Base-by-base conservation (phyloP, 306 rosid species). In the Mimosa bimucronata region DNA sequence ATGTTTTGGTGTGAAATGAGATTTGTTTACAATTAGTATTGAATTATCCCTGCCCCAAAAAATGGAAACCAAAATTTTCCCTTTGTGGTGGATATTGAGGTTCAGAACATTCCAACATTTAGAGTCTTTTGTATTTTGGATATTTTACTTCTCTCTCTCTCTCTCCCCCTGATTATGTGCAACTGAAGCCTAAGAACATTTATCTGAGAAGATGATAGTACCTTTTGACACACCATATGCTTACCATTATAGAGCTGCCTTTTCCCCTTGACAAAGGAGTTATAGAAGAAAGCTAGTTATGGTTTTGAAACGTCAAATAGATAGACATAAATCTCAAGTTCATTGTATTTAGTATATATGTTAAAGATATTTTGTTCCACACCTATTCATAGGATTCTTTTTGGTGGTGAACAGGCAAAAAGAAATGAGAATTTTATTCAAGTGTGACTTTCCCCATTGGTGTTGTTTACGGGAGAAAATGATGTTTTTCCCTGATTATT, bases 391-490 rank as follows among this genome's bases (percentile, higher is more conserved):
- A 48, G 66, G 13, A 50, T 48, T 48, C 62, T 46, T 48, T 46
- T 48, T 30, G 31, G 75, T 13, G 62, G 42, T 71, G 11, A 7
- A 53, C 11, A 53, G 12, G 60, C 60, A 53, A 53, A 53, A 53
- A n/a, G 21, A n/a, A 53, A n/a, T 19, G 26, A 53, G 13, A 72
- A 28, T 30, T 25, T 30, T 50, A 50, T 18, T 50, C 15, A 26
- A 45, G 23, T 30, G 19, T 50, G 44, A 71, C 41, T 25, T 26
- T 48, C 38, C 38, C 9, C 21, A 28, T 28, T 6, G 19, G 31
- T 69, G 74, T 40, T 46, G 23, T 46, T 71, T 71, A 46, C 29
- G 25, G 42, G 28, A 52, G 65, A 50, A 31, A 46, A 53, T 53
- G 12, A 50, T 30, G 45, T 31, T 52, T 29, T 73, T 16, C 19